phyloP scores from a whole-genome alignment of 169 alveolate genomes.

The Eimeria necatrix region DNA sequence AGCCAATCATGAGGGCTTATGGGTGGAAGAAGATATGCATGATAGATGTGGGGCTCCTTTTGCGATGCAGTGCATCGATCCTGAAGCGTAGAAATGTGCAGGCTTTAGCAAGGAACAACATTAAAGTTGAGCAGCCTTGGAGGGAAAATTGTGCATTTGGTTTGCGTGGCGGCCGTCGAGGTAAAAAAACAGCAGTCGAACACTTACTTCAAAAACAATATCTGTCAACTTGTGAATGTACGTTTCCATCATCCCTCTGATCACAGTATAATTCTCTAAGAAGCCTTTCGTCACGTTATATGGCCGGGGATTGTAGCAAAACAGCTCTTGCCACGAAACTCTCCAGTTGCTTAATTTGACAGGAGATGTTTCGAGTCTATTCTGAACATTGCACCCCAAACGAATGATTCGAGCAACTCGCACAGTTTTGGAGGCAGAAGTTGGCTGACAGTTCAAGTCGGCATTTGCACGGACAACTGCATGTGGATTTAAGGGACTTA shows the following conservation, averaged over 20 bases:
- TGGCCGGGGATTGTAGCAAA: conserved; percentile 80
- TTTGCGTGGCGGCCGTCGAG: too few species aligned
- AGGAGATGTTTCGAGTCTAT: conserved; percentile 70
- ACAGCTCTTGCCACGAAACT: conserved; percentile 79
- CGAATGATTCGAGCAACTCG: too few species aligned
- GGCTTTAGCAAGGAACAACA: background rate
- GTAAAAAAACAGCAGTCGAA: background rate
- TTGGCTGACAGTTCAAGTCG: too few species aligned
- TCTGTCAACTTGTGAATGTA: conserved; percentile 55
- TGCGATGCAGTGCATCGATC: conserved; percentile 27
- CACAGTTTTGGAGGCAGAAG: too few species aligned
- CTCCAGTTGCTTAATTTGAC: conserved; percentile 73
- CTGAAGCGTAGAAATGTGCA: background rate
- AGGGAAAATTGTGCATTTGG: background rate
- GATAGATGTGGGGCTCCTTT: conserved; percentile 59
- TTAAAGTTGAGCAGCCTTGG: background rate
- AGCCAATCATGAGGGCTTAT: conserved; percentile 59
- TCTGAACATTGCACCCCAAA: background rate
- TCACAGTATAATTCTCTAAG: conserved; percentile 73
- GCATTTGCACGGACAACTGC: too few species aligned
- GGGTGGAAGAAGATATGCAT: conserved; percentile 80
- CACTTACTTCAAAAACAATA: conserved; percentile 65
- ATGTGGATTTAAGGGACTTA: too few species aligned
- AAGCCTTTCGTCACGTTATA: conserved; percentile 50
- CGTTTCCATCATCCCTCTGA: conserved; percentile 55